Percentiles rank a stretch among this genome's conserved stretches.
Evolutionary conservation across 257 asterid species (phyloP).

Genomic region (Capsicum chinense): DNA sequence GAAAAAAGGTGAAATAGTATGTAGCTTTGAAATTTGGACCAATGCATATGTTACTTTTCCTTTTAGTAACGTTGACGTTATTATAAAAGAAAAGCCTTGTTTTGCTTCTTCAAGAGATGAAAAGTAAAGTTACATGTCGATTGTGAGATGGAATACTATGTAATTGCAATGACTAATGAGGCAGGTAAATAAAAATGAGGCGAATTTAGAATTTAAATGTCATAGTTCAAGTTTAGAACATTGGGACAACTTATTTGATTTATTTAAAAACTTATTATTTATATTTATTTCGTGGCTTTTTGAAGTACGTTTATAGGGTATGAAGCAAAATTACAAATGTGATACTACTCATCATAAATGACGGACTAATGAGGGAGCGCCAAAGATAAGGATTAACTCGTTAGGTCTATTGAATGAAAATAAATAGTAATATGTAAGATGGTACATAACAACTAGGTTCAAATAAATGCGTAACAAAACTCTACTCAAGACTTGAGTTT

Average conservation of each 20-base stretch:
- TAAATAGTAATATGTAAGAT: too few relatives aligned
- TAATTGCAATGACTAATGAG: not conserved
- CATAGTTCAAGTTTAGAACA: not conserved
- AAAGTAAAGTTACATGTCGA: not conserved
- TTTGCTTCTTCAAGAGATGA: not conserved
- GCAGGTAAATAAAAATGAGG: not conserved
- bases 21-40: conserved; percentile 43
- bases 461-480: too few relatives aligned
- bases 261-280: not conserved
- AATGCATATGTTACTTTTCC: conserved; percentile 34
- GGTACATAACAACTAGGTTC: too few relatives aligned
- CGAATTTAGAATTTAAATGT: not conserved
- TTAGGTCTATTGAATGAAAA: not conserved
- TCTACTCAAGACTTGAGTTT: too few relatives aligned
- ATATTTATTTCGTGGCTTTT: not conserved
- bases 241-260: not conserved
- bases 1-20: not conserved
- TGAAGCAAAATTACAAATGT: not conserved
- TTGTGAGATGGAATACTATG: not conserved
- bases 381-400: not conserved
- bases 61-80: conserved; percentile 20
- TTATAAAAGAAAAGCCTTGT: not conserved
- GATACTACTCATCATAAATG: not conserved
- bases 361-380: too few relatives aligned
- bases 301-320: too few relatives aligned